Evolutionary conservation across 176 grass and related monocot genomes (phyloP), one percentile per base, ranked within the genome.

Genomic region (Canna indica): DNA sequence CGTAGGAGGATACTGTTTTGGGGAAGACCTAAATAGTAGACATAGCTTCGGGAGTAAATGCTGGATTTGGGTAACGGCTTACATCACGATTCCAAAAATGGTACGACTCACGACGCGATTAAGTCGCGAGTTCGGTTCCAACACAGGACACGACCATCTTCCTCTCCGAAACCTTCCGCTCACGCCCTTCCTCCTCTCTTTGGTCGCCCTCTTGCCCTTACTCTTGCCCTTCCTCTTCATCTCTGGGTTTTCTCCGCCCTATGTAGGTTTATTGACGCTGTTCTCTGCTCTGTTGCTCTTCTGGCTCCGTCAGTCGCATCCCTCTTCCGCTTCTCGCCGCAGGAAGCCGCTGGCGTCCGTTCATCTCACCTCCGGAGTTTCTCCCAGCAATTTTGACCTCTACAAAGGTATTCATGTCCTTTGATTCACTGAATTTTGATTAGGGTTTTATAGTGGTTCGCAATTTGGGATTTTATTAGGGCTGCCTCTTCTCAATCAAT

Each of bases 91-190:
- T 63, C 33, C 18, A 5, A 25, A 34, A 28, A 17, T 29, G 15
- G 15, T 4, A 34, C 29, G 59, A 34, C 13, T 31, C 30, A 7
- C 59, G 30, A 15, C 15, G 30, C 59, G 59, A 63, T 34, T 20
- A 63, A 63, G 59, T 34, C 59, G 59, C 59, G 56, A 59, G 1
- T 59, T 59, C 56, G 11, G 56, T 11, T 59, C 56, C 59, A 63
- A 63, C 59, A 62, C 59, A 18, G 59, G 59, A 63, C 59, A 63
- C 59, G 59, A 63, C 28, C 59, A 10, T 63, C 59, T 16, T 63
- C 59, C 16, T 34, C 59, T 25, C 30, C 22, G 7, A 18, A 18
- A n/a, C 16, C 28, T 33, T 17, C 29, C 27, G 59, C 59, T 33
- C 3, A 5, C 59, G 30, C 59, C 15, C n/a, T 27, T 26, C 25